Evolutionary conservation across 371 early-diverging fungal genomes (phyloP).

Genomic region (Nematocida displodere): DNA sequence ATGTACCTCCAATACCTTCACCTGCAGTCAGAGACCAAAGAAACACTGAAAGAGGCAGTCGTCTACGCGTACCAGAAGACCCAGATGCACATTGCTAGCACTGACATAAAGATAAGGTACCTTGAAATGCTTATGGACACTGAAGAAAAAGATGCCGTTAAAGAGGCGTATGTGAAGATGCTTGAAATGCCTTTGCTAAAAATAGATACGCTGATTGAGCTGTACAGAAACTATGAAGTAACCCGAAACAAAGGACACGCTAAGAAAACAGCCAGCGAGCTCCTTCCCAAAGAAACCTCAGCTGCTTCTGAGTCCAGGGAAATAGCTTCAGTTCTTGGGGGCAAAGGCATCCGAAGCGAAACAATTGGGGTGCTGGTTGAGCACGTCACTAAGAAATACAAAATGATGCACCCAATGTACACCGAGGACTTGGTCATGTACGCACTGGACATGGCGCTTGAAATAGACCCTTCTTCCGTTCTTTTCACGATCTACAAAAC

Average conservation of each 20-base stretch:
- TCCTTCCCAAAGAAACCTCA: conserved; percentile 43
- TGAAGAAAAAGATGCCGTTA: conserved; percentile 52
- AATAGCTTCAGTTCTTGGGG: neutral
- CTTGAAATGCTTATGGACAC: conserved; percentile 47
- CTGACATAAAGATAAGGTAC: conserved; percentile 48
- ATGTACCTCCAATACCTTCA: conserved; percentile 53
- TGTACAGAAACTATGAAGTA: conserved; percentile 56
- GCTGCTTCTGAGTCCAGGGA: conserved; percentile 21
- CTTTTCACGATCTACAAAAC: conserved; percentile 21
- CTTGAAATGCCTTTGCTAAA: conserved; percentile 47
- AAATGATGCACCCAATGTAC: conserved; percentile 17
- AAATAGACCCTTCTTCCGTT: neutral
- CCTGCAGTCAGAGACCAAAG: conserved; percentile 18
- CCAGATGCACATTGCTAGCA: conserved; percentile 36
- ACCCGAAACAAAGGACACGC: conserved; percentile 35
- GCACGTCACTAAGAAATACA: conserved; percentile 40
- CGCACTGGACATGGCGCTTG: conserved; percentile 21
- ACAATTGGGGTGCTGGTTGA: conserved; percentile 39
- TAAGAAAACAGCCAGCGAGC: conserved; percentile 21
- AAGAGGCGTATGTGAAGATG: conserved; percentile 44
- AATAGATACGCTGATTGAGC: conserved; percentile 48
- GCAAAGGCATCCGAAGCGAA: neutral
- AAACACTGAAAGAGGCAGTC: conserved; percentile 45
- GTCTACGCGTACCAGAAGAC: conserved; percentile 52
- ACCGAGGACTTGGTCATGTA: conserved; percentile 13